Conservation (phyloP, 169 alveolate species). For the Cystoisospora suis region DNA sequence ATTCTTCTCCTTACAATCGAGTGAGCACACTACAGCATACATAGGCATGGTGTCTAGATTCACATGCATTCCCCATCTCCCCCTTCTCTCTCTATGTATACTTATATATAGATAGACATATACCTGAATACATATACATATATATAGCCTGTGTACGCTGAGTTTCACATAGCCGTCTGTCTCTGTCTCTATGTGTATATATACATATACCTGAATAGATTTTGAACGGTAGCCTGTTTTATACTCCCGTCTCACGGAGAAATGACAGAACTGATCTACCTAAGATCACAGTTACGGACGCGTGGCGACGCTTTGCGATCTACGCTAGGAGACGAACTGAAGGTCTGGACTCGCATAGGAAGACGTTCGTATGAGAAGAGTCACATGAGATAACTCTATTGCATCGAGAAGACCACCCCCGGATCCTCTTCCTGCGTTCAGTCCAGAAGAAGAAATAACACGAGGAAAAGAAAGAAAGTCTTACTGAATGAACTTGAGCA, state of each 20-base stretch:
- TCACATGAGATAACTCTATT: too few species aligned
- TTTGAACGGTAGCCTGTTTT: too few species aligned
- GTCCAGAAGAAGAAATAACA: background rate
- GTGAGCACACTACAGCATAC: too few species aligned
- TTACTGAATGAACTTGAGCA: slow-evolving; percentile 39
- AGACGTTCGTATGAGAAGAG: too few species aligned
- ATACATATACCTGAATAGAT: background rate
- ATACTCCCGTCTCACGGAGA: too few species aligned
- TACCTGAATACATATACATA: background rate
- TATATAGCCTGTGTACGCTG: background rate
- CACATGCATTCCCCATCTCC: background rate
- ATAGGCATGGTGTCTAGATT: background rate
- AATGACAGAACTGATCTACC: too few species aligned
- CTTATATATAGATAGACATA: background rate
- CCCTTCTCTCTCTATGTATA: background rate
- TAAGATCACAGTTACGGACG: too few species aligned
- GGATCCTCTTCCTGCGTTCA: too few species aligned
- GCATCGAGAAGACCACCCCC: too few species aligned
- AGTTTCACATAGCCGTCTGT: background rate
- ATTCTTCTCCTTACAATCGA: too few species aligned
- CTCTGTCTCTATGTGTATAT: background rate
- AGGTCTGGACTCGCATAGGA: too few species aligned
- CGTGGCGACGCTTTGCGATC: background rate
- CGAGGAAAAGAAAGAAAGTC: background rate
- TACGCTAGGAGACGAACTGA: background rate